Conservation (phyloP, 768 basidiomycete species). For the Lepiota brunneoincarnata region DNA sequence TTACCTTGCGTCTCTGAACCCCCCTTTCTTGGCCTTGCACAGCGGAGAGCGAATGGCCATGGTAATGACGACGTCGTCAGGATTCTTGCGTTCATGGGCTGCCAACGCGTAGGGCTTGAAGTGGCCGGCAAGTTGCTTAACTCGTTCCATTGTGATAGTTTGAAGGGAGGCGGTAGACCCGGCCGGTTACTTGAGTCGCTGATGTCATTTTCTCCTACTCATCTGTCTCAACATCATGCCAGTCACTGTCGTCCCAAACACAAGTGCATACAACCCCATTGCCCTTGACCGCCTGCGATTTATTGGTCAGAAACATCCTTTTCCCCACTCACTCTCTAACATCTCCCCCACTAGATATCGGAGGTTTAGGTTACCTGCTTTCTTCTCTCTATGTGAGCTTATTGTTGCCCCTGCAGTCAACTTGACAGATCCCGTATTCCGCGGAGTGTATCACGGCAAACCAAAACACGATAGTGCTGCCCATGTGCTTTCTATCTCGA, state of each 20-base stretch:
- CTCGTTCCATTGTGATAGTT: conserved; percentile 49
- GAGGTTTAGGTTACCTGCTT: not conserved
- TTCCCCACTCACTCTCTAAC: not conserved
- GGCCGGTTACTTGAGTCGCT: not conserved
- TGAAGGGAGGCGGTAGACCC: not conserved
- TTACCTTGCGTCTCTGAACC: conserved; percentile 66
- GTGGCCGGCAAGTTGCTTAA: conserved; percentile 66
- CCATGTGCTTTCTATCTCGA: not conserved
- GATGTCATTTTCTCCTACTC: not conserved
- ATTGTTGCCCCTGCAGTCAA: conserved; percentile 15
- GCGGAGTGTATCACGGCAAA: conserved; percentile 47
- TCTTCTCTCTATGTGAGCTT: not conserved
- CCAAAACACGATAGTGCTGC: conserved; percentile 47
- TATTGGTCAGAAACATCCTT: not conserved
- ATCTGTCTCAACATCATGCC: not conserved
- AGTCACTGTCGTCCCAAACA: conserved; percentile 7
- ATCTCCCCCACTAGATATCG: not conserved
- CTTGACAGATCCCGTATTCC: conserved; percentile 57
- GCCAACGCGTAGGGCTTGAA: conserved; percentile 45
- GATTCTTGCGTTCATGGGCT: conserved; percentile 53
- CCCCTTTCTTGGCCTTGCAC: conserved; percentile 77
- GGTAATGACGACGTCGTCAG: conserved; percentile 81
- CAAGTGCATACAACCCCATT: not conserved
- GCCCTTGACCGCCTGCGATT: conserved; percentile 1
- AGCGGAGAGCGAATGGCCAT: conserved; percentile 76